phyloP scores from a whole-genome alignment of 768 basidiomycete genomes.

The Cystofilobasidium capitatum region DNA sequence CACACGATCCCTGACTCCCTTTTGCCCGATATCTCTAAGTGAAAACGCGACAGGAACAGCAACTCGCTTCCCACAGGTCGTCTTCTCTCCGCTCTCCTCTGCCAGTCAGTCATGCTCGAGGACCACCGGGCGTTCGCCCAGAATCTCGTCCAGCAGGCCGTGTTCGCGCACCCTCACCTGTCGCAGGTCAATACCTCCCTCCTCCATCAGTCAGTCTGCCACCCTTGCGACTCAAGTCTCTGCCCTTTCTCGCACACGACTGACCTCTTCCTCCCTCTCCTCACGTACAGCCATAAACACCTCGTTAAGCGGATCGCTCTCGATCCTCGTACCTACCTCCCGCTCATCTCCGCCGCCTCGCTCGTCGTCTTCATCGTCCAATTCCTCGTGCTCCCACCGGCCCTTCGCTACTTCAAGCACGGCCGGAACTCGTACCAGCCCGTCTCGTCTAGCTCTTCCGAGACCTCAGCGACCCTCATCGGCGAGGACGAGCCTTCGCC shows the following conservation, averaged over 20 bases:
- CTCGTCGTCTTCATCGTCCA: constrained; percentile 12
- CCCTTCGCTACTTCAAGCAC: background rate
- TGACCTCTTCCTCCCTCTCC: background rate
- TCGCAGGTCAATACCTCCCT: background rate
- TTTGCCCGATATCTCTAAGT: too few relatives aligned
- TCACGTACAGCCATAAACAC: background rate
- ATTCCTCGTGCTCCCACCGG: constrained; percentile 7
- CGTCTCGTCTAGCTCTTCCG: constrained; percentile 14
- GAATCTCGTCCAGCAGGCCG: background rate
- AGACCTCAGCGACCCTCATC: constrained; percentile 13
- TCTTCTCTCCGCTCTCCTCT: background rate
- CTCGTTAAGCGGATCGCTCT: constrained; percentile 5
- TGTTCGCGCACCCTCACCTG: background rate
- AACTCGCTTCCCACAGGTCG: too few relatives aligned
- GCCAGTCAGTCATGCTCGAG: background rate
- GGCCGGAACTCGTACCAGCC: background rate
- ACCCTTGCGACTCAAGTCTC: background rate
- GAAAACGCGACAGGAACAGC: too few relatives aligned
- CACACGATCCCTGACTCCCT: too few relatives aligned
- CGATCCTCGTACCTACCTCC: constrained; percentile 10
- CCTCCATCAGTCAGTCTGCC: background rate
- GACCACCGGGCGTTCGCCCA: background rate
- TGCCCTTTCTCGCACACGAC: background rate
- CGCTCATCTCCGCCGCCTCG: constrained; percentile 15
- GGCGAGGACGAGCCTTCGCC: constrained; percentile 11